These are phyloP conservation scores for Alternaria brassicicola DNA, from an alignment of 2,329 filamentous ascomycete species.

Conservation along the genomic window DNA sequence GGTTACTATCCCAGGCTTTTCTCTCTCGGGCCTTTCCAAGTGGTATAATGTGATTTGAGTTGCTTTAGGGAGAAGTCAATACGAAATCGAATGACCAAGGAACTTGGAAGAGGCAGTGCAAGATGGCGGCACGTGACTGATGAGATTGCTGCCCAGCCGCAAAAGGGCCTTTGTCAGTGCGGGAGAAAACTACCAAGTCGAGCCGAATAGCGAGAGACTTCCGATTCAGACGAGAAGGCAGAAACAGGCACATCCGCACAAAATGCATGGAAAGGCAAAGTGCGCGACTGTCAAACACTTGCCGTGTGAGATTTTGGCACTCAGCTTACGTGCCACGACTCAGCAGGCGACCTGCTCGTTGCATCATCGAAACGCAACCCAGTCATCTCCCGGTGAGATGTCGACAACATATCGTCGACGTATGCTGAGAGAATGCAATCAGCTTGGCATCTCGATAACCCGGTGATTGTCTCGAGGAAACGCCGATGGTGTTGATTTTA, in stretches of 20 bases:
- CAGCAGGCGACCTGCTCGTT: background rate
- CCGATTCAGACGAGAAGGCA: background rate
- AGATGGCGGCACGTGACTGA: background rate
- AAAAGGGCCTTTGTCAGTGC: slow-evolving; percentile 3
- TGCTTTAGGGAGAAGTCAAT: too few relatives aligned
- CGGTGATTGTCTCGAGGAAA: background rate
- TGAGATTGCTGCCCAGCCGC: background rate
- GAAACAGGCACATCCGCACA: background rate
- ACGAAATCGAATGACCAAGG: background rate
- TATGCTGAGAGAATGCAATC: background rate
- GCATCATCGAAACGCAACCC: background rate
- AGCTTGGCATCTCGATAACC: background rate
- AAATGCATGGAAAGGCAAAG: background rate
- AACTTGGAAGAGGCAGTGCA: slow-evolving; percentile 6
- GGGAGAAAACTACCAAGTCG: background rate
- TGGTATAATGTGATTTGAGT: background rate
- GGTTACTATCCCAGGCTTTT: background rate
- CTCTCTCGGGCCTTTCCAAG: background rate
- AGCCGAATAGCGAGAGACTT: background rate
- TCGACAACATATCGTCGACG: background rate
- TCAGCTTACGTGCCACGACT: background rate
- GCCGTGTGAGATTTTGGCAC: background rate
- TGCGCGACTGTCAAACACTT: background rate
- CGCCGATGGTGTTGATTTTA: slow-evolving; percentile 5
- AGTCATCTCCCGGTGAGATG: background rate